phyloP scores from a whole-genome alignment of 345 rosid species.

The Heritiera fomes region DNA sequence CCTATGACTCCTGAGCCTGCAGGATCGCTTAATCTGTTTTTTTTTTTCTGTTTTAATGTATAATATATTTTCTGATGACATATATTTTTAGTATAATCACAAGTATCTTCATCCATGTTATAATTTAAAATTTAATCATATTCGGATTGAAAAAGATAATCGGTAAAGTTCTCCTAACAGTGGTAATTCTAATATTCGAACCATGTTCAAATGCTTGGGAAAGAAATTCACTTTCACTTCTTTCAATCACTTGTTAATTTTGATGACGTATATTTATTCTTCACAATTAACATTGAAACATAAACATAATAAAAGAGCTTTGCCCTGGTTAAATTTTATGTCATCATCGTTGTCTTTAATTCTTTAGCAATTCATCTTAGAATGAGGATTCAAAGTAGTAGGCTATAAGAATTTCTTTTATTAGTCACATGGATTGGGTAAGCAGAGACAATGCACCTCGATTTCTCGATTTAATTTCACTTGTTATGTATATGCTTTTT shows the following conservation, averaged over 20 bases:
- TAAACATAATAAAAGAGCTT: not conserved
- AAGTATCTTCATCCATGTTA: too few species aligned
- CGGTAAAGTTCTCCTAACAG: too few species aligned
- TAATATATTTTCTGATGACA: not conserved
- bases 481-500: not conserved
- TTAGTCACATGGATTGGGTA: not conserved
- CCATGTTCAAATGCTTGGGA: too few species aligned
- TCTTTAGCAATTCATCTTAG: not conserved
- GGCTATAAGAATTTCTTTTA: constrained; percentile 8
- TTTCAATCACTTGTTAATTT: too few species aligned
- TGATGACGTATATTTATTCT: not conserved
- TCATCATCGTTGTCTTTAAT: not conserved
- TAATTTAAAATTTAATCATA: too few species aligned
- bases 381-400: not conserved
- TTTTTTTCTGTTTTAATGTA: too few species aligned
- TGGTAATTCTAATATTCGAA: too few species aligned
- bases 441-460: not conserved
- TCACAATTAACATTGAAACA: not conserved
- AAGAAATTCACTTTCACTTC: too few species aligned
- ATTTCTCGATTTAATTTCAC: not conserved
- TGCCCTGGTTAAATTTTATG: not conserved
- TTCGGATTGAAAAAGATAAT: too few species aligned
- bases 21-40: too few species aligned
- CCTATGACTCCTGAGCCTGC: not conserved
- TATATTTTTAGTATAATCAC: too few species aligned